Evolutionary conservation across 179 eudicot species (phyloP).

Genomic region (Gypsophila paniculata): DNA sequence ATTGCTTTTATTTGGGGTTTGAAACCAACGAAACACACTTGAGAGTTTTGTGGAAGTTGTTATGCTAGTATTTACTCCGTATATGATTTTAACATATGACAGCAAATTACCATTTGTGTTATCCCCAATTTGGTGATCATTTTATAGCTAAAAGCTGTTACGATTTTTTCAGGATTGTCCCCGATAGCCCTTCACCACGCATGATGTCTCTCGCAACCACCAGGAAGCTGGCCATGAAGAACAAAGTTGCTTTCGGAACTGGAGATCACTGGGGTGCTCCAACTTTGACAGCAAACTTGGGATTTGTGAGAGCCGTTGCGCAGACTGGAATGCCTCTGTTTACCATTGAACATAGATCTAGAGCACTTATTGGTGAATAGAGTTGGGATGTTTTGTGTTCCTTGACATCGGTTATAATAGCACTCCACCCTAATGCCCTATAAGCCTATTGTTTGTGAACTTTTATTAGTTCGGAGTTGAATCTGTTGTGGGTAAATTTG

Average conservation of each 20-base stretch:
- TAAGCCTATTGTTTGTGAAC: too few relatives aligned
- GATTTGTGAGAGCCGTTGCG: slow-evolving; percentile 79
- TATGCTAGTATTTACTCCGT: too few relatives aligned
- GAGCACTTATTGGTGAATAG: slow-evolving; percentile 79
- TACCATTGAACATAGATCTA: slow-evolving; percentile 68
- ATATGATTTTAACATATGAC: too few relatives aligned
- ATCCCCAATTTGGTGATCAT: slow-evolving; percentile 3
- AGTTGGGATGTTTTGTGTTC: neutral
- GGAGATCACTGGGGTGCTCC: slow-evolving; percentile 80
- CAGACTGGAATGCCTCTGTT: slow-evolving; percentile 84
- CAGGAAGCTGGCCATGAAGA: slow-evolving; percentile 77
- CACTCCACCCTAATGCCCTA: too few relatives aligned
- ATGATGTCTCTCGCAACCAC: slow-evolving; percentile 73
- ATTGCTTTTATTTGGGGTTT: too few relatives aligned
- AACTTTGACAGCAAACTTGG: slow-evolving; percentile 88
- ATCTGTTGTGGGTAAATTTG: too few relatives aligned
- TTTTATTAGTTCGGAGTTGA: too few relatives aligned
- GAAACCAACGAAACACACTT: too few relatives aligned
- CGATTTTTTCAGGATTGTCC: slow-evolving; percentile 52
- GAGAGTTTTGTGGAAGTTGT: too few relatives aligned
- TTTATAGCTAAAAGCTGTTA: neutral
- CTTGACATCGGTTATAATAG: neutral
- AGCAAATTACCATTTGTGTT: too few relatives aligned
- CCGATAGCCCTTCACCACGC: slow-evolving; percentile 72
- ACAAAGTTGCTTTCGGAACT: slow-evolving; percentile 83